These are phyloP conservation scores for Tephrocybe sp. DNA, from an alignment of 768 basidiomycete genomes.

Conservation along the genomic window DNA sequence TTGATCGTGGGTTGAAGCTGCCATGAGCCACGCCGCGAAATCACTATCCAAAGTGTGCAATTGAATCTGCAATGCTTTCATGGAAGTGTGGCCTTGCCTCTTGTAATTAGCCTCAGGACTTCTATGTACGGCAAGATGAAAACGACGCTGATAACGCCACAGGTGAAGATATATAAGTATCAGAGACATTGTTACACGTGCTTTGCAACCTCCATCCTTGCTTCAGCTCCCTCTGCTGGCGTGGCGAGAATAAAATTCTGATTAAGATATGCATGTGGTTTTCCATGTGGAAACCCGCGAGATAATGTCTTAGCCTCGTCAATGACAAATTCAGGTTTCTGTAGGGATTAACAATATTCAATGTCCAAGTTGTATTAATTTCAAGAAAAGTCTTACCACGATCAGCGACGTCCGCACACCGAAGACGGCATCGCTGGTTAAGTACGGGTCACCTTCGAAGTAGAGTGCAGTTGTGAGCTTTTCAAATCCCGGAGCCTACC, in stretches of 20 bases:
- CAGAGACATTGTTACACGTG: too few species aligned
- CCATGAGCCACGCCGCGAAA: too few species aligned
- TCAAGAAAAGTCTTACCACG: constrained; percentile 50
- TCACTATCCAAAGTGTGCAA: too few species aligned
- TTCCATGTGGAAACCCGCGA: constrained; percentile 48
- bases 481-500: constrained; percentile 68
- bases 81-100: too few species aligned
- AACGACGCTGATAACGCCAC: too few species aligned
- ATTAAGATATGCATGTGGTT: constrained; percentile 37
- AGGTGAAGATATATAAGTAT: too few species aligned
- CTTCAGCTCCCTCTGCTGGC: constrained; percentile 39
- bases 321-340: constrained; percentile 55
- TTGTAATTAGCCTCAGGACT: too few species aligned
- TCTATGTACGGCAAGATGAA: too few species aligned
- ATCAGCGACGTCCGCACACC: constrained; percentile 80
- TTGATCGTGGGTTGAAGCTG: too few species aligned
- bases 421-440: constrained; percentile 76
- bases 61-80: too few species aligned
- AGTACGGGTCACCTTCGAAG: constrained; percentile 64
- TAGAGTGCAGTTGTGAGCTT: constrained; percentile 76
- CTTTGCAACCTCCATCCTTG: too few species aligned
- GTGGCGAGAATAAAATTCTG: constrained; percentile 44
- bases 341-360: not conserved
- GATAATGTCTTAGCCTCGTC: constrained; percentile 55
- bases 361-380: not conserved